phyloP scores from a whole-genome alignment of 192 early-diverging fungal species.

The Coemansia sp. region DNA sequence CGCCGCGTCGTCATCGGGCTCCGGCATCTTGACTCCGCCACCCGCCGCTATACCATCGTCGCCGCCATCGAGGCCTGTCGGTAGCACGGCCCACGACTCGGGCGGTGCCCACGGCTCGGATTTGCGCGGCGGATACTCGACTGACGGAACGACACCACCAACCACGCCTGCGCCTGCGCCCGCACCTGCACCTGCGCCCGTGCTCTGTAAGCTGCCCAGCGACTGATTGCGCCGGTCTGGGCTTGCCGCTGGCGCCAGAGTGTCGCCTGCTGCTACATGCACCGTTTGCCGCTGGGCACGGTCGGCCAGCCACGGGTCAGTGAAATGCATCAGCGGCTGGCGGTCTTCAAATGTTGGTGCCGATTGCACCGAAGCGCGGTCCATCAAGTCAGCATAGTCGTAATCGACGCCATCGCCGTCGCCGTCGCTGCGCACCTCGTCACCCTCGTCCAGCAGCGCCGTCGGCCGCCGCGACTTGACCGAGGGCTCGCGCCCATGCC shows the following conservation, averaged over 20 bases:
- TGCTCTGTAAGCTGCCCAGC: slow-evolving; percentile 11
- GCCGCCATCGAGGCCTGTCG: slow-evolving; percentile 32
- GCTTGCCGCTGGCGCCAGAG: background rate
- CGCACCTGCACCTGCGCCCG: background rate
- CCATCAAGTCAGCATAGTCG: slow-evolving; percentile 23
- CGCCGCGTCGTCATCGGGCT: slow-evolving; percentile 23
- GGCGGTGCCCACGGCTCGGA: slow-evolving; percentile 62
- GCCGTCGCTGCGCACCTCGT: slow-evolving; percentile 18
- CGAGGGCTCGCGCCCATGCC: slow-evolving; percentile 41
- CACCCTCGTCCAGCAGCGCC: slow-evolving; percentile 18
- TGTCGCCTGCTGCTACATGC: slow-evolving; percentile 1
- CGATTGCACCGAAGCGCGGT: slow-evolving; percentile 32
- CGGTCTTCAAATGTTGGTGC: slow-evolving; percentile 25
- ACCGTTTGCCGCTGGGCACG: slow-evolving; percentile 24
- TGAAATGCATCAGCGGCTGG: slow-evolving; percentile 32
- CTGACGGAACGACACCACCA: slow-evolving; percentile 5
- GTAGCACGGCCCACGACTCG: slow-evolving; percentile 70
- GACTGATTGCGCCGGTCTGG: slow-evolving; percentile 4
- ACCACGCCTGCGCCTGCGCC: background rate
- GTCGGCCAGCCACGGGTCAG: slow-evolving; percentile 46
- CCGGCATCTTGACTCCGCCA: slow-evolving; percentile 26
- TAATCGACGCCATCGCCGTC: slow-evolving; percentile 19
- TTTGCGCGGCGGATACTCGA: slow-evolving; percentile 40
- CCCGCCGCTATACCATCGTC: slow-evolving; percentile 26
- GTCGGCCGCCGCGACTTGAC: slow-evolving; percentile 37